Conservation (phyloP, 2,329 filamentous ascomycete genomes). For the Calonectria hongkongensis region DNA sequence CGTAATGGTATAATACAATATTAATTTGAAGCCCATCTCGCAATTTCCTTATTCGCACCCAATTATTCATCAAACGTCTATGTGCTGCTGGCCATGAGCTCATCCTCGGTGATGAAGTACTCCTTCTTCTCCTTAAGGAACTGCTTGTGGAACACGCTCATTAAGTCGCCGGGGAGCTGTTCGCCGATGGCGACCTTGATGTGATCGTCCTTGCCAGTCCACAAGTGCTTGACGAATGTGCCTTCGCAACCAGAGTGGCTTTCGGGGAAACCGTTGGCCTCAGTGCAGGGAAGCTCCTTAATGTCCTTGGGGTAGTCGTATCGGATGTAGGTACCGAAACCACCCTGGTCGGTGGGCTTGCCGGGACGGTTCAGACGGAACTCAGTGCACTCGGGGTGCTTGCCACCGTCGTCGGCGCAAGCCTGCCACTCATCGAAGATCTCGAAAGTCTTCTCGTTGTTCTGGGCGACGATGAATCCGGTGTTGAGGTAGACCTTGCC, state of each 20-base stretch:
- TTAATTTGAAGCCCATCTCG: slow-evolving; percentile 51
- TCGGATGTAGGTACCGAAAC: slow-evolving; percentile 65
- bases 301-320: slow-evolving; percentile 65
- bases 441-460: slow-evolving; percentile 67
- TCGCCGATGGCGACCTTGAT: slow-evolving; percentile 63
- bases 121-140: slow-evolving; percentile 58
- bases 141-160: slow-evolving; percentile 61
- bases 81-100: slow-evolving; percentile 55
- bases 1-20: slow-evolving; percentile 53
- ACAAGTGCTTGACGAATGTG: slow-evolving; percentile 65
- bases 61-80: slow-evolving; percentile 50
- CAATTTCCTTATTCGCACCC: slow-evolving; percentile 41
- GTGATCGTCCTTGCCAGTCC: slow-evolving; percentile 63
- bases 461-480: slow-evolving; percentile 72
- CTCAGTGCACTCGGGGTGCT: slow-evolving; percentile 62
- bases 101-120: slow-evolving; percentile 60
- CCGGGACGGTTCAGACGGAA: slow-evolving; percentile 61
- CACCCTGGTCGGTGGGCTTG: slow-evolving; percentile 65
- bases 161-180: slow-evolving; percentile 60
- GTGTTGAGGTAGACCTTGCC: slow-evolving; percentile 69
- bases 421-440: slow-evolving; percentile 70
- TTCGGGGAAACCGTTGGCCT: slow-evolving; percentile 67
- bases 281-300: slow-evolving; percentile 62
- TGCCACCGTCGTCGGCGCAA: slow-evolving; percentile 63
- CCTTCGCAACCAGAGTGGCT: slow-evolving; percentile 62